phyloP scores from a whole-genome alignment of 2,329 filamentous ascomycete genomes.

The Alternaria sp. region DNA sequence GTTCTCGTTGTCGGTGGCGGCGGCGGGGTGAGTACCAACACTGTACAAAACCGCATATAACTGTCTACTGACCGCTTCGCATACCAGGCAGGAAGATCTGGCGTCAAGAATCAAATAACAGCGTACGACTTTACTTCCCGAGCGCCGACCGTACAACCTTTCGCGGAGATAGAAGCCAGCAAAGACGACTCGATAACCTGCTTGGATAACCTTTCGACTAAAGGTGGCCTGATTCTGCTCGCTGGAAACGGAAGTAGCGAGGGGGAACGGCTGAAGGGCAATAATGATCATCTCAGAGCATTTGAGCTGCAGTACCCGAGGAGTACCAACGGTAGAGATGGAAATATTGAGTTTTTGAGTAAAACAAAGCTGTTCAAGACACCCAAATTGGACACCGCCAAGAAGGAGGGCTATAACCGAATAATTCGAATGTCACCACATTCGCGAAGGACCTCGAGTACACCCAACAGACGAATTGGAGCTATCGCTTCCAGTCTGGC shows the following conservation, averaged over 20 bases:
- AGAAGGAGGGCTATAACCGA: slow-evolving; percentile 68
- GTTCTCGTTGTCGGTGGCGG: slow-evolving; percentile 83
- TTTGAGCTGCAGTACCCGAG: slow-evolving; percentile 70
- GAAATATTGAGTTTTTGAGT: slow-evolving; percentile 58
- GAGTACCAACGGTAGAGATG: slow-evolving; percentile 42
- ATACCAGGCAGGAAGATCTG: slow-evolving; percentile 57
- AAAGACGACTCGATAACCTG: slow-evolving; percentile 91
- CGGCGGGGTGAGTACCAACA: slow-evolving; percentile 70
- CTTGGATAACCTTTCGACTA: slow-evolving; percentile 71
- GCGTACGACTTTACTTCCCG: slow-evolving; percentile 72
- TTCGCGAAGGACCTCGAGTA: slow-evolving; percentile 54
- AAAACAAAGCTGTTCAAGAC: slow-evolving; percentile 62
- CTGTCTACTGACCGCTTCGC: slow-evolving; percentile 13
- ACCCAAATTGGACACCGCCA: slow-evolving; percentile 49
- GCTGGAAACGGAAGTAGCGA: slow-evolving; percentile 81
- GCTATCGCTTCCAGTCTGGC: slow-evolving; percentile 81
- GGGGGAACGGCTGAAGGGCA: slow-evolving; percentile 74
- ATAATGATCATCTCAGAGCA: slow-evolving; percentile 84
- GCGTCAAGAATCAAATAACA: slow-evolving; percentile 86
- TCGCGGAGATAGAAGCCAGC: slow-evolving; percentile 78
- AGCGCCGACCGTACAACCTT: slow-evolving; percentile 65
- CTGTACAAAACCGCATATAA: slow-evolving; percentile 10
- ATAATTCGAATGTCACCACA: slow-evolving; percentile 66
- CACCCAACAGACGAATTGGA: slow-evolving; percentile 70
- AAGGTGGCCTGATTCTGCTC: slow-evolving; percentile 64